Percentiles rank a stretch among this genome's conserved stretches.
Evolutionary conservation across 2,329 filamentous ascomycete genomes (phyloP).

Genomic region (Colletotrichum liriopes): DNA sequence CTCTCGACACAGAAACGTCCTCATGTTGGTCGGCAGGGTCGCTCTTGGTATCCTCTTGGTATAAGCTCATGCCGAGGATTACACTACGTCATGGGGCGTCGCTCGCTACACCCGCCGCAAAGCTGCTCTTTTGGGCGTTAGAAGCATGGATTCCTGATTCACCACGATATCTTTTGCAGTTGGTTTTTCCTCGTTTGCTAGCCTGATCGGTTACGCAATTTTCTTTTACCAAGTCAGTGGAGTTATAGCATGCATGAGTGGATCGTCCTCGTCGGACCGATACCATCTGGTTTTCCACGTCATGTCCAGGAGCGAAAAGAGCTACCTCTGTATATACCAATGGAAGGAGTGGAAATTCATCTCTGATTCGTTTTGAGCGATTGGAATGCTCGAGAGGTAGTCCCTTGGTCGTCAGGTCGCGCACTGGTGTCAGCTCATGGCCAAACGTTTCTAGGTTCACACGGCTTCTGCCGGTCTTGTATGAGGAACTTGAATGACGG

Average conservation of each 20-base stretch:
- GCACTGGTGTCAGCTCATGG: background rate
- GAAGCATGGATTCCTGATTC: slow-evolving; percentile 29
- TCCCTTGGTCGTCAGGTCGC: background rate
- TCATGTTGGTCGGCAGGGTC: background rate
- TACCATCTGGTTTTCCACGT: slow-evolving; percentile 15
- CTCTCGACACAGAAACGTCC: background rate
- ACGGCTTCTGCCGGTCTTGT: background rate
- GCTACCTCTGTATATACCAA: slow-evolving; percentile 38
- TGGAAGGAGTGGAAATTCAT: slow-evolving; percentile 34
- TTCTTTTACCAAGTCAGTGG: slow-evolving; percentile 20
- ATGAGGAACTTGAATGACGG: background rate
- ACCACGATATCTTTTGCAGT: slow-evolving; percentile 20
- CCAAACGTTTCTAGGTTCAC: no score
- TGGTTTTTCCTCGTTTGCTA: slow-evolving; percentile 31
- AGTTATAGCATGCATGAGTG: slow-evolving; percentile 20
- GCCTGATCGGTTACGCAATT: slow-evolving; percentile 27
- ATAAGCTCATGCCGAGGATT: slow-evolving; percentile 13
- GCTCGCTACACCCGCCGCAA: slow-evolving; percentile 27
- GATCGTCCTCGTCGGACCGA: background rate
- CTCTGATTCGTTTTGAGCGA: slow-evolving; percentile 18
- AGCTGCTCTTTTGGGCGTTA: slow-evolving; percentile 16
- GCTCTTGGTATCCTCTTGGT: slow-evolving; percentile 19
- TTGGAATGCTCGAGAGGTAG: background rate
- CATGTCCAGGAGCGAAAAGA: slow-evolving; percentile 8
- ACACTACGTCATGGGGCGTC: slow-evolving; percentile 20